These are phyloP conservation scores for Psidium guajava DNA, from an alignment of 345 rosid genomes.

Conservation along the genomic window DNA sequence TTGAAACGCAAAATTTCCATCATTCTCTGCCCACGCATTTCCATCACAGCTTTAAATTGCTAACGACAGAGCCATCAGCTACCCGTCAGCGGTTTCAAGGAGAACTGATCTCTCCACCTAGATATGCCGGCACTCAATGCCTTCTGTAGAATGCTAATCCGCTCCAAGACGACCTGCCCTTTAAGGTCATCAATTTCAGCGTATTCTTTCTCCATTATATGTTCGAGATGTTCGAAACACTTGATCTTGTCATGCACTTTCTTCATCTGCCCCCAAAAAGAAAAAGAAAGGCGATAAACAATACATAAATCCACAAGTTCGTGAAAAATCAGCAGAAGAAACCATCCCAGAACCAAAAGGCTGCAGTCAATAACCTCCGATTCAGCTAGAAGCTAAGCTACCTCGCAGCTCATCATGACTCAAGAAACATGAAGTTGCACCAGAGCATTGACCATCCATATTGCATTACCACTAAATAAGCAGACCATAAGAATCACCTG, in stretches of 20 bases:
- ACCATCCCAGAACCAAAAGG: background rate
- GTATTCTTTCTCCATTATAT: conserved; percentile 70
- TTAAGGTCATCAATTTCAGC: conserved; percentile 40
- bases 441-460: background rate
- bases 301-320: background rate
- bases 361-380: background rate
- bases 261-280: conserved; percentile 37
- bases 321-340: background rate
- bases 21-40: background rate
- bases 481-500: conserved; percentile 32
- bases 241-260: conserved; percentile 57
- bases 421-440: background rate
- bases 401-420: background rate
- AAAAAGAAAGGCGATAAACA: background rate
- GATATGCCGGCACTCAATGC: conserved; percentile 37
- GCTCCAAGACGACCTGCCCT: conserved; percentile 28
- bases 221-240: conserved; percentile 53
- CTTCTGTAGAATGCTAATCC: conserved; percentile 30
- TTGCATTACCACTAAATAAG: background rate
- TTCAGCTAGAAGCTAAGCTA: background rate
- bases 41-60: background rate
- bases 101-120: conserved; percentile 44
- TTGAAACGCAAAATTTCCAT: background rate
- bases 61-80: background rate
- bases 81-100: background rate